Evolutionary conservation across 495 filamentous ascomycete genomes (phyloP), one percentile per base, ranked within the genome.

Genomic region (Podospora pseudoanserina): DNA sequence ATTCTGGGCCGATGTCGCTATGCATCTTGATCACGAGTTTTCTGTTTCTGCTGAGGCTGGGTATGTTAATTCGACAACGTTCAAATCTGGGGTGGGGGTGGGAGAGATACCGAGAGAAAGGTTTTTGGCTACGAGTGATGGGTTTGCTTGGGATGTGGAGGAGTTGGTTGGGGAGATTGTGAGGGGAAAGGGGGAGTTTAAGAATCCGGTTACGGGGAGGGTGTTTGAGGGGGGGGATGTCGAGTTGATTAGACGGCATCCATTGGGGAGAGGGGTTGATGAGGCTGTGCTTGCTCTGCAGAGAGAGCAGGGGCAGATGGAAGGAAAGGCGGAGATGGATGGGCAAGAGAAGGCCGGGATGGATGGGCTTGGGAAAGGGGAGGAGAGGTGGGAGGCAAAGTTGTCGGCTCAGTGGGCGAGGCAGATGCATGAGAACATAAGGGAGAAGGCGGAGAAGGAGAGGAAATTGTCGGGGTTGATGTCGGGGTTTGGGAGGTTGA

Each of bases 21-120:
- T 63, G 61, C 61, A 63, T 13, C 34, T 63, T 26, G 61, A 63
- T 11, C 61, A 63, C 15, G 61, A 63, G 61, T 4, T 63, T 5
- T 11, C 2, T 2, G 3, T 49, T 11, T 15, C 61, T n/a, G 28
- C n/a, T 7, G 16, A 5, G 13, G 27, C 61, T 5, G 20, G 20
- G 32, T 63, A 63, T n/a, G 3, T 18, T n/a, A 63, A 63, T 32
- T 11, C 13, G 18, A n/a, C 28, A 18, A 63, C 61, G 1, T 49
- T 63, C 30, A 39, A 49, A 18, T 7, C 2, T 18, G 34, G 34
- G 34, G 32, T 49, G 4, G 7, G 4, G 3, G 16, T 63, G n/a
- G n/a, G 18, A 49, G 7, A 19, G 3, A 63, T 63, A 18, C 61
- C 61, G 5, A 16, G 61, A n/a, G 61, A 63, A 20, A 13, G 61